A percentile compares a stretch with the other conserved stretches of the same genome.
phyloP scores from a whole-genome alignment of 148 eudicot genomes.

The Cornus controversa region DNA sequence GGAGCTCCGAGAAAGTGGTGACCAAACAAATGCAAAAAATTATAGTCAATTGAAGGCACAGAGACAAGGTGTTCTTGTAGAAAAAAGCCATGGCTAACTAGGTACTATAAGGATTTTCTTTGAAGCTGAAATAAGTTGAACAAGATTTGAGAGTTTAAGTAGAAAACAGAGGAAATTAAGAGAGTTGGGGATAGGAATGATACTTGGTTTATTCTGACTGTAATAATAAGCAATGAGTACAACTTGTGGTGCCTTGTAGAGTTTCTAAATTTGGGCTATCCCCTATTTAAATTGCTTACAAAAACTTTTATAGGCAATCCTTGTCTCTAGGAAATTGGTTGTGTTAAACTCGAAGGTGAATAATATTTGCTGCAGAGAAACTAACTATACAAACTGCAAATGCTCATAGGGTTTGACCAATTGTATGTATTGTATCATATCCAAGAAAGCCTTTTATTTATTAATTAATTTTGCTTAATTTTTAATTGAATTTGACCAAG shows the following conservation, averaged over 20 bases:
- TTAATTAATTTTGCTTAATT: not conserved
- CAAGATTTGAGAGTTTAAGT: too few species aligned
- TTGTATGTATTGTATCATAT: too few species aligned
- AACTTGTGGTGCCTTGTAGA: not conserved
- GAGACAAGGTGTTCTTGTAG: not conserved
- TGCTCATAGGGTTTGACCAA: too few species aligned
- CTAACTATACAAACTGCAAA: too few species aligned
- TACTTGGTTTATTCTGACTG: not conserved
- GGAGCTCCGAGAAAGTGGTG: conserved; percentile 13
- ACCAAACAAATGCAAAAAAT: not conserved
- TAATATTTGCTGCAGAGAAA: not conserved
- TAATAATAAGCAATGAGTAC: not conserved
- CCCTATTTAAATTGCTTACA: too few species aligned
- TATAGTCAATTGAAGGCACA: not conserved
- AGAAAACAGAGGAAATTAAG: not conserved
- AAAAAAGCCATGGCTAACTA: not conserved
- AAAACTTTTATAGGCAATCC: not conserved
- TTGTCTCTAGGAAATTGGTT: not conserved
- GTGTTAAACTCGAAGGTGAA: not conserved
- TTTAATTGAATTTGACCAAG: not conserved
- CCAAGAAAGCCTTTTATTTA: too few species aligned
- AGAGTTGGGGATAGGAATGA: not conserved
- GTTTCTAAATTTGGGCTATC: not conserved
- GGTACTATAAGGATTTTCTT: too few species aligned
- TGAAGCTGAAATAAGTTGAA: not conserved